Conservation (phyloP, 306 rosid genomes). For the Prunus mira region DNA sequence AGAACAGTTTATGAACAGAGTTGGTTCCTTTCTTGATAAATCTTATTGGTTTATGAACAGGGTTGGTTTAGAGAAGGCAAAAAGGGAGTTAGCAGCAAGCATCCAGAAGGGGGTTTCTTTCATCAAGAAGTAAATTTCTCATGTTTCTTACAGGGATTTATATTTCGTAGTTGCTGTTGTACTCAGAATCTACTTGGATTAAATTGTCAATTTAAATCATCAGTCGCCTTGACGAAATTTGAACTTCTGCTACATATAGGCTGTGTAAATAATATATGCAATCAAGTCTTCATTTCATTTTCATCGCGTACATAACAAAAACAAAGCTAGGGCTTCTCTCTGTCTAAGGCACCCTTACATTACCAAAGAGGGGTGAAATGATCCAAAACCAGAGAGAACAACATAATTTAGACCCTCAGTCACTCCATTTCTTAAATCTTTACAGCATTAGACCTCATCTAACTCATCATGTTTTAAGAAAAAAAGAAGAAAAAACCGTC, state of each 20-base stretch:
- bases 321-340: not conserved
- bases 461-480: not conserved
- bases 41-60: constrained; percentile 21
- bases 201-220: not conserved
- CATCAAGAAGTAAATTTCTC: constrained; percentile 26
- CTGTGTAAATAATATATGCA: constrained; percentile 2
- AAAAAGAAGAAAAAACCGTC: not conserved
- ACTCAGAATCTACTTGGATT: not conserved
- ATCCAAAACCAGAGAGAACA: not conserved
- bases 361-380: not conserved
- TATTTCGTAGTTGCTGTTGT: constrained; percentile 3
- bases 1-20: not conserved
- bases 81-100: constrained; percentile 54
- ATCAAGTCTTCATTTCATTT: not conserved
- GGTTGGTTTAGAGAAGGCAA: constrained; percentile 73
- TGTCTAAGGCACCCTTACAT: not conserved
- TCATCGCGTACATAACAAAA: not conserved
- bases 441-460: constrained; percentile 11
- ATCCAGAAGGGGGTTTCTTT: constrained; percentile 67
- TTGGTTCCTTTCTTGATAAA: not conserved
- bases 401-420: not conserved
- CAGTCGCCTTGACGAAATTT: not conserved
- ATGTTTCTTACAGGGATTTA: not conserved
- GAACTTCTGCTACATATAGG: not conserved
- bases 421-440: not conserved